A percentile compares a stretch with the other conserved stretches of the same genome.
Conservation (phyloP, 345 rosid genomes). For the Pseudoturritis turrita region DNA sequence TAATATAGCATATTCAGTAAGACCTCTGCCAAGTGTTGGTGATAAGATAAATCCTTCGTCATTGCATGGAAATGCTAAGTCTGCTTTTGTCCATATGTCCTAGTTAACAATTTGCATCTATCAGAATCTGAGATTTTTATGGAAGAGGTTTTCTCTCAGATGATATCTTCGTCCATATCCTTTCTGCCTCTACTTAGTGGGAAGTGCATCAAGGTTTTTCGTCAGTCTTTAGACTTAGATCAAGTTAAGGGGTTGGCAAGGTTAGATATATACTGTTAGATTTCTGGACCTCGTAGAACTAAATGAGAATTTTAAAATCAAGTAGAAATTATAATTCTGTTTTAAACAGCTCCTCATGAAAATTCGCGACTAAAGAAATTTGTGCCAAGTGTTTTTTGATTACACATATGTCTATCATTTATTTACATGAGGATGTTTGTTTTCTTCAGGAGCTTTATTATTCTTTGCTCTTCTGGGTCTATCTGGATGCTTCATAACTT, state of each 20-base stretch:
- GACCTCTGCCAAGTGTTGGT: not conserved
- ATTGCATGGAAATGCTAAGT: not conserved
- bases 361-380: not conserved
- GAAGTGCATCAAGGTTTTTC: not conserved
- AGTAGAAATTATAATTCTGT: not conserved
- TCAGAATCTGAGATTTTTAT: not conserved
- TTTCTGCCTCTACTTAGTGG: not conserved
- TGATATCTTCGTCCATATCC: not conserved
- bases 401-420: not conserved
- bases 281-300: not conserved
- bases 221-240: not conserved
- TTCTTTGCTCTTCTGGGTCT: conserved; percentile 98
- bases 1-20: not conserved
- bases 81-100: not conserved
- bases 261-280: not conserved
- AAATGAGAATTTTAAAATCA: not conserved
- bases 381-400: not conserved
- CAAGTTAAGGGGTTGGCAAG: not conserved
- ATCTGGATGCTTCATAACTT: conserved; percentile 97
- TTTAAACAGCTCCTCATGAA: not conserved
- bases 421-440: not conserved
- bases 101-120: not conserved
- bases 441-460: conserved; percentile 73
- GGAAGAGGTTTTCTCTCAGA: not conserved
- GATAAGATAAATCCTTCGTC: not conserved